phyloP scores from a whole-genome alignment of 2,329 filamentous ascomycete genomes.

The Amylocarpus encephaloides region DNA sequence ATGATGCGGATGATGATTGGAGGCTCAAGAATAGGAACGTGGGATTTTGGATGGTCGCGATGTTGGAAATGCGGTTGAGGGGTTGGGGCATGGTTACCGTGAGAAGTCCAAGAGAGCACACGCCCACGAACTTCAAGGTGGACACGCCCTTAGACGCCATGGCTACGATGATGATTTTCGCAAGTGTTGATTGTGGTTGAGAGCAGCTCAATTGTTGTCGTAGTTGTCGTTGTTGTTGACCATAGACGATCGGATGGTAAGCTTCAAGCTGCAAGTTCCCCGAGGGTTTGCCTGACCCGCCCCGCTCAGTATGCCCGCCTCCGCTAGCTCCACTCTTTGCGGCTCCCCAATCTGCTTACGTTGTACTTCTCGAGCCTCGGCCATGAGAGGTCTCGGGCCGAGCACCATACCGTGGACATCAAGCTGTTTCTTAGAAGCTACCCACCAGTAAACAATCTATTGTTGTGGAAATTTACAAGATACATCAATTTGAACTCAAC shows the following conservation, averaged over 20 bases:
- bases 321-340: too few relatives aligned
- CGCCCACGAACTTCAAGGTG: slow-evolving; percentile 86
- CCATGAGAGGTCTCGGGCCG: too few relatives aligned
- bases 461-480: too few relatives aligned
- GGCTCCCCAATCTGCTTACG: too few relatives aligned
- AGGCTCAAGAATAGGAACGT: not conserved
- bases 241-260: slow-evolving; percentile 2
- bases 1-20: not conserved
- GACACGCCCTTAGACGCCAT: slow-evolving; percentile 68
- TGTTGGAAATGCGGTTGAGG: not conserved
- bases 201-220: not conserved
- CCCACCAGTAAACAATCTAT: too few relatives aligned
- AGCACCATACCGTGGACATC: too few relatives aligned
- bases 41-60: not conserved
- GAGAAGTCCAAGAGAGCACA: slow-evolving; percentile 77
- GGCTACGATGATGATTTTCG: not conserved
- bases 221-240: too few relatives aligned
- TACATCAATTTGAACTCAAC: not conserved
- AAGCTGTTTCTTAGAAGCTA: too few relatives aligned
- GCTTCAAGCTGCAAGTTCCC: too few relatives aligned
- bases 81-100: slow-evolving; percentile 51
- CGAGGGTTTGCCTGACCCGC: too few relatives aligned
- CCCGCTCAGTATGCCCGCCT: too few relatives aligned
- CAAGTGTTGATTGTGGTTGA: not conserved
- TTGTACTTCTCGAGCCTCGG: too few relatives aligned